Conservation (phyloP, 2,329 filamentous ascomycete genomes). For the Penicillium sp. region DNA sequence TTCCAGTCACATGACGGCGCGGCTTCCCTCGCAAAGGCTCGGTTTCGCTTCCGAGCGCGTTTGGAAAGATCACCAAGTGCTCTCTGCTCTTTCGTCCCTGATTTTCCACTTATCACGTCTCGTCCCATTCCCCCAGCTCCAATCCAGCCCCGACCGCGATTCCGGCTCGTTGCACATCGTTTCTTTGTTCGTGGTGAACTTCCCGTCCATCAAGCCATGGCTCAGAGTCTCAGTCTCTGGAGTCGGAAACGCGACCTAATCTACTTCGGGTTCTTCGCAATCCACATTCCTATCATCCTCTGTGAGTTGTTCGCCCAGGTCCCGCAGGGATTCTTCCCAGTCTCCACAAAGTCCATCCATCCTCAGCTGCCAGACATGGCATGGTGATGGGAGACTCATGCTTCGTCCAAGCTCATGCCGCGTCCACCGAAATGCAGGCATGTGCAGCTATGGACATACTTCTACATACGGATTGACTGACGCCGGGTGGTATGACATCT, state of each 20-base stretch:
- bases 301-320: slow-evolving; percentile 44
- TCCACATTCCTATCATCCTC: slow-evolving; percentile 66
- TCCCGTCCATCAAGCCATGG: slow-evolving; percentile 13
- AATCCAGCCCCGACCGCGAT: background rate
- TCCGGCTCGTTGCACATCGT: slow-evolving; percentile 2
- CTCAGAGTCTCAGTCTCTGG: slow-evolving; percentile 28
- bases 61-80: background rate
- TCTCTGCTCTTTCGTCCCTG: background rate
- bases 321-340: slow-evolving; percentile 9
- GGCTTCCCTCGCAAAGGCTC: background rate
- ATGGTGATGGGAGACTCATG: background rate
- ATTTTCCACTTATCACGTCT: slow-evolving; percentile 1
- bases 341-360: background rate
- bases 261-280: slow-evolving; percentile 64
- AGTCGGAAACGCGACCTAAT: slow-evolving; percentile 44
- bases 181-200: slow-evolving; percentile 1
- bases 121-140: background rate
- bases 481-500: slow-evolving; percentile 14
- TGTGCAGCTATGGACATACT: background rate
- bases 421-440: background rate
- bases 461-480: slow-evolving; percentile 8
- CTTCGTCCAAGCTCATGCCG: background rate
- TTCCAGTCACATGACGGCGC: slow-evolving; percentile 12
- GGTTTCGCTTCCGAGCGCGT: background rate
- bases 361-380: background rate